Percentiles rank a stretch among this genome's conserved stretches.
phyloP scores from a whole-genome alignment of 2,329 filamentous ascomycete species.

The Fusarium redolens region DNA sequence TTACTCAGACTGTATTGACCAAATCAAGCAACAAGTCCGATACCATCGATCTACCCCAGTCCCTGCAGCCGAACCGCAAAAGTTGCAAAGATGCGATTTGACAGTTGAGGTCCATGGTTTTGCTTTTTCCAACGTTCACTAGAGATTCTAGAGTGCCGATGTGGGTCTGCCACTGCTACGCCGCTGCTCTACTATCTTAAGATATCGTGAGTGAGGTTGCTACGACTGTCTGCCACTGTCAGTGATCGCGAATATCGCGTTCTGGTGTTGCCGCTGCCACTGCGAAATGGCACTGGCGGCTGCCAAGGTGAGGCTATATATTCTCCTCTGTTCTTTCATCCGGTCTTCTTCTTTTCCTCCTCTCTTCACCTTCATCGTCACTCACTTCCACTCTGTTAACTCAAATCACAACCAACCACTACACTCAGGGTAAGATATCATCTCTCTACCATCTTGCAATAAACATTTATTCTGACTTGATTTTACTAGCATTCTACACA shows the following conservation, averaged over 20 bases:
- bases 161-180: conserved; percentile 19
- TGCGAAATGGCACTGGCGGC: background rate
- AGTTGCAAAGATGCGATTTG: conserved; percentile 10
- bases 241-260: background rate
- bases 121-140: conserved; percentile 19
- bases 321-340: background rate
- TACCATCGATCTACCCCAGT: conserved; percentile 7
- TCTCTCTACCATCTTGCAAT: background rate
- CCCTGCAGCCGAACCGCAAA: background rate
- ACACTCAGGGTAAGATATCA: background rate
- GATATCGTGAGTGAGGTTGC: conserved; percentile 4
- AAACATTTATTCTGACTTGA: background rate
- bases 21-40: conserved; percentile 11
- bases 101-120: background rate
- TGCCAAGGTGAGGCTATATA: conserved; percentile 14
- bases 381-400: too few relatives aligned
- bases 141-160: background rate
- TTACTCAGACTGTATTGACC: conserved; percentile 1
- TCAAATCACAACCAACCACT: too few relatives aligned
- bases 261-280: background rate
- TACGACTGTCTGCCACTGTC: background rate
- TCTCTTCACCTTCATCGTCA: background rate
- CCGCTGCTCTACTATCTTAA: background rate
- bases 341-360: background rate
- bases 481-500: background rate